Percentiles rank a stretch among this genome's conserved stretches.
phyloP scores from a whole-genome alignment of 2,329 filamentous ascomycete genomes.

The Cadophora sp. region DNA sequence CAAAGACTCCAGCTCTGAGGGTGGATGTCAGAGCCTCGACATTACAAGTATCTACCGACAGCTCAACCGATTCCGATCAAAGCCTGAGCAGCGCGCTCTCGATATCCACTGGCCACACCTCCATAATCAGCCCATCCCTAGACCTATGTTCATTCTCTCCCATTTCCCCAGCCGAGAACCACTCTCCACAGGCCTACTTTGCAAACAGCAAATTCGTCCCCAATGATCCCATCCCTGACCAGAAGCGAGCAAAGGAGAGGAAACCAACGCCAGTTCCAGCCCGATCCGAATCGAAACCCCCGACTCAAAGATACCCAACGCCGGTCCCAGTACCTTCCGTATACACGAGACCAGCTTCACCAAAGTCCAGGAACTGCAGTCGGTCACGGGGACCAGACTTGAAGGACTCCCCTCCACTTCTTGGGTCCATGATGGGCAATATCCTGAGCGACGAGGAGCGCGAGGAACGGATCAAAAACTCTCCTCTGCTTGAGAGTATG shows the following conservation, averaged over 20 bases:
- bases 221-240: neutral
- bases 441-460: neutral
- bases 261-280: neutral
- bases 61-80: neutral
- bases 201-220: neutral
- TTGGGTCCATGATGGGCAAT: neutral
- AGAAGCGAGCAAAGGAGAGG: neutral
- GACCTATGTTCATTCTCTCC: constrained; percentile 6
- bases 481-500: neutral
- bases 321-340: neutral
- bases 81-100: neutral
- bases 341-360: neutral
- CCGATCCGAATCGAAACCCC: neutral
- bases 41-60: neutral
- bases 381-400: neutral
- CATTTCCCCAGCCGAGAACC: constrained; percentile 10
- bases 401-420: neutral
- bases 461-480: neutral
- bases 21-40: neutral
- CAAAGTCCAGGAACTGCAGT: neutral
- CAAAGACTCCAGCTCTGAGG: neutral
- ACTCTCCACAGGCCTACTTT: constrained; percentile 1
- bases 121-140: neutral
- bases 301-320: neutral
- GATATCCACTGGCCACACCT: neutral